phyloP scores from a whole-genome alignment of 768 basidiomycete species.

The Psilocybe azurescens region DNA sequence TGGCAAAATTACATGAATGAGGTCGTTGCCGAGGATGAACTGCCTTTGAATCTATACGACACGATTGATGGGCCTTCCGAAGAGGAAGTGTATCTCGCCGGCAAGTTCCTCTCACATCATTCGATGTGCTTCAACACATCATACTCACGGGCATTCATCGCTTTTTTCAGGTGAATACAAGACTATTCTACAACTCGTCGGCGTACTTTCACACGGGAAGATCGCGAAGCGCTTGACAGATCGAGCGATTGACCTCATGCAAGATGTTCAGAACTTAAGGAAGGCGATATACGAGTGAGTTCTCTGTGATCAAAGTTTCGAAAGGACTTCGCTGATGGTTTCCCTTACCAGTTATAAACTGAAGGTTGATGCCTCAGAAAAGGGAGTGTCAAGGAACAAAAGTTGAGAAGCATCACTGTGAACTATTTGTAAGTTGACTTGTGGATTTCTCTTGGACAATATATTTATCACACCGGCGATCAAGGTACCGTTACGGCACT shows the following conservation, averaged over 20 bases:
- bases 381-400: slow-evolving; percentile 77
- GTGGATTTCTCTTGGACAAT: neutral
- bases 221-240: slow-evolving; percentile 91
- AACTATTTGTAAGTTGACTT: slow-evolving; percentile 77
- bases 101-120: slow-evolving; percentile 38
- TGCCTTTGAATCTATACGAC: slow-evolving; percentile 55
- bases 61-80: slow-evolving; percentile 84
- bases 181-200: slow-evolving; percentile 92
- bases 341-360: slow-evolving; percentile 76
- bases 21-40: slow-evolving; percentile 39
- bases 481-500: slow-evolving; percentile 87
- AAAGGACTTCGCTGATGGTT: slow-evolving; percentile 2
- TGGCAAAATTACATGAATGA: slow-evolving; percentile 56
- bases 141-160: too few species aligned
- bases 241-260: slow-evolving; percentile 88
- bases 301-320: neutral
- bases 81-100: slow-evolving; percentile 88
- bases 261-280: slow-evolving; percentile 95
- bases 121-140: too few species aligned
- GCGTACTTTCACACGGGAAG: slow-evolving; percentile 91
- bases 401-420: slow-evolving; percentile 75
- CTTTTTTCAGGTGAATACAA: slow-evolving; percentile 88
- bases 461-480: slow-evolving; percentile 11
- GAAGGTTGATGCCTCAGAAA: slow-evolving; percentile 83
- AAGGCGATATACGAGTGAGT: slow-evolving; percentile 94